Conservation (phyloP, 1,284 basidiomycete genomes). For the Neolentinus lepideus region DNA sequence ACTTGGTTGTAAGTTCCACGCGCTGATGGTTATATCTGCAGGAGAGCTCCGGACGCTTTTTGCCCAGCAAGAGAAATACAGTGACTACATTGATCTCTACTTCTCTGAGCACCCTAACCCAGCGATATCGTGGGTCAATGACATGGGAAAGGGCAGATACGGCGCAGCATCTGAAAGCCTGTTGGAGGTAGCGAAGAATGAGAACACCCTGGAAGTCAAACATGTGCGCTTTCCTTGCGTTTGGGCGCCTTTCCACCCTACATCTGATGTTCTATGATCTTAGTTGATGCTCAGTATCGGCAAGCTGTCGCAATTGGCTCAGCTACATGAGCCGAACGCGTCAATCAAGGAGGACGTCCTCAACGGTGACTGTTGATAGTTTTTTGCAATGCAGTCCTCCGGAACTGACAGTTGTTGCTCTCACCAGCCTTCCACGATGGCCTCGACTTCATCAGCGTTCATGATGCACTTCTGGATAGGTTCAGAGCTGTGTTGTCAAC, state of each 20-base stretch:
- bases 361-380: conserved; percentile 36
- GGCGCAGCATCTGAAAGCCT: conserved; percentile 62
- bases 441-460: conserved; percentile 70
- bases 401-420: too few species aligned
- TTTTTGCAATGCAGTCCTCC: conserved; percentile 3
- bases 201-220: conserved; percentile 56
- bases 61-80: conserved; percentile 59
- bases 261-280: conserved; percentile 9
- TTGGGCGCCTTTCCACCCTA: too few species aligned
- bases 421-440: conserved; percentile 73
- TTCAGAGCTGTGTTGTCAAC: conserved; percentile 42
- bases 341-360: conserved; percentile 38
- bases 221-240: conserved; percentile 47
- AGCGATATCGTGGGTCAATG: conserved; percentile 85
- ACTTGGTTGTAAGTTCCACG: conserved; percentile 6
- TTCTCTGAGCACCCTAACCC: conserved; percentile 60
- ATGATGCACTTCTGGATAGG: conserved; percentile 53
- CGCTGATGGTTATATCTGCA: conserved; percentile 18
- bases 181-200: conserved; percentile 49
- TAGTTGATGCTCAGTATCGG: conserved; percentile 89
- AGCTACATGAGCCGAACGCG: conserved; percentile 53
- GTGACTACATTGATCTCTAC: conserved; percentile 66
- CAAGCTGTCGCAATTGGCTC: conserved; percentile 81
- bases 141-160: conserved; percentile 69
- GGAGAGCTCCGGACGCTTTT: conserved; percentile 74